phyloP scores from a whole-genome alignment of 2,329 filamentous ascomycete species.

The Fusarium caatingaense region DNA sequence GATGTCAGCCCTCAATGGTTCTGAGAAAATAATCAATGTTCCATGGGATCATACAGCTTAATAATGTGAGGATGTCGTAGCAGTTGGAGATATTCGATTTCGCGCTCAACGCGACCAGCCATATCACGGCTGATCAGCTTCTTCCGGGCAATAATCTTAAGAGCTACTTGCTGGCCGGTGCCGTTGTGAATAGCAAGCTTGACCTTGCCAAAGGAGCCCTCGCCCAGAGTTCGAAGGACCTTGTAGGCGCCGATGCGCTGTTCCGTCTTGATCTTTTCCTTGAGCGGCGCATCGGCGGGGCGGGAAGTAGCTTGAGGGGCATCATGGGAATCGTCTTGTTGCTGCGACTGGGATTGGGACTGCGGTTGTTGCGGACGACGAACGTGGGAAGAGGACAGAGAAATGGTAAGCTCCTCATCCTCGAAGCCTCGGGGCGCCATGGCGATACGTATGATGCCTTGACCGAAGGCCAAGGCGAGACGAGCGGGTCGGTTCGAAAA shows the following conservation, averaged over 20 bases:
- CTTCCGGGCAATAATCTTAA: constrained; percentile 97
- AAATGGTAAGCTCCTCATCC: constrained; percentile 86
- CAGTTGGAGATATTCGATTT: constrained; percentile 97
- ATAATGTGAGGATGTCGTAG: constrained; percentile 98
- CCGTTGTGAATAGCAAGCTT: constrained; percentile 94
- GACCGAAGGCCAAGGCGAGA: constrained; percentile 32
- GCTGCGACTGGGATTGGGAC: constrained; percentile 39
- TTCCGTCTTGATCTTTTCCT: constrained; percentile 71
- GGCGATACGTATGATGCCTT: constrained; percentile 38
- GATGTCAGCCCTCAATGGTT: constrained; percentile 11
- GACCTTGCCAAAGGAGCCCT: constrained; percentile 98
- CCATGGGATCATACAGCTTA: constrained; percentile 77
- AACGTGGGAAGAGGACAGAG: constrained; percentile 73
- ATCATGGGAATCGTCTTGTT: constrained; percentile 42
- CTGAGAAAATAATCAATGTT: neutral
- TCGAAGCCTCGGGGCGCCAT: constrained; percentile 73
- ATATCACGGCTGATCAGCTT: constrained; percentile 97
- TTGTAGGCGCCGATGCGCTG: constrained; percentile 93
- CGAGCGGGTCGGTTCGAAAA: constrained; percentile 16
- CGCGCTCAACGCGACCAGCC: constrained; percentile 95
- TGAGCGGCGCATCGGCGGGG: constrained; percentile 51
- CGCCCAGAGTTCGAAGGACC: constrained; percentile 88
- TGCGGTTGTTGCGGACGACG: constrained; percentile 60
- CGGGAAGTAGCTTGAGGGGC: constrained; percentile 45
- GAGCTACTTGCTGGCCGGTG: constrained; percentile 92